Evolutionary conservation across 139 green algal species (phyloP).

Genomic region (Nannochloris sp.): DNA sequence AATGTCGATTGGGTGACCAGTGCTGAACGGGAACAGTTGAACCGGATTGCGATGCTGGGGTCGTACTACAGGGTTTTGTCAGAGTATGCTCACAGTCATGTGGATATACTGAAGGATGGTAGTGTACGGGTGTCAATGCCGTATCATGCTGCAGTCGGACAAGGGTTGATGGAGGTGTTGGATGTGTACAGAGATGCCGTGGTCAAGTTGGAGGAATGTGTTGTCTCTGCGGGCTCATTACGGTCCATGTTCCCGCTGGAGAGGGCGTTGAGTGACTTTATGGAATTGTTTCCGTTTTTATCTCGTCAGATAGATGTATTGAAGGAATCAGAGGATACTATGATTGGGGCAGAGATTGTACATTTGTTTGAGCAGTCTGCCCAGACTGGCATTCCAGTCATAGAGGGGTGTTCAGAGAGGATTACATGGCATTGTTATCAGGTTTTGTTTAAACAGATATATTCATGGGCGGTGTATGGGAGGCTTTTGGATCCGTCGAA

Average conservation of each 20-base stretch:
- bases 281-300: conserved; percentile 55
- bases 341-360: conserved; percentile 45
- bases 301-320: conserved; percentile 37
- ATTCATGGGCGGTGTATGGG: conserved; percentile 79
- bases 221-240: conserved; percentile 23
- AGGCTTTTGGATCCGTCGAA: conserved; percentile 51
- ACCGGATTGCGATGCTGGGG: conserved; percentile 53
- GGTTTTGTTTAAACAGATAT: conserved; percentile 72
- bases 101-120: conserved; percentile 38
- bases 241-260: conserved; percentile 45
- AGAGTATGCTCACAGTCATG: conserved; percentile 24
- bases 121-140: not conserved
- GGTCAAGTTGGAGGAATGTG: conserved; percentile 52
- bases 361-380: conserved; percentile 33
- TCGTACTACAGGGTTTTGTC: conserved; percentile 6
- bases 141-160: conserved; percentile 56
- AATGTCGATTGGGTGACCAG: conserved; percentile 26
- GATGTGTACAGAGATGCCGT: conserved; percentile 64
- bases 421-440: conserved; percentile 85
- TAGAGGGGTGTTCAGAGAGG: conserved; percentile 57
- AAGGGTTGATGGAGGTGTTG: conserved; percentile 71
- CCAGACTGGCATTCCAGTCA: conserved; percentile 49
- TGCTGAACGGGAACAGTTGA: conserved; percentile 29
- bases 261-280: conserved; percentile 55
- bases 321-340: conserved; percentile 26